Evolutionary conservation across 768 basidiomycete species (phyloP), one percentile per base, ranked within the genome.

Genomic region (Boletellus ananas): DNA sequence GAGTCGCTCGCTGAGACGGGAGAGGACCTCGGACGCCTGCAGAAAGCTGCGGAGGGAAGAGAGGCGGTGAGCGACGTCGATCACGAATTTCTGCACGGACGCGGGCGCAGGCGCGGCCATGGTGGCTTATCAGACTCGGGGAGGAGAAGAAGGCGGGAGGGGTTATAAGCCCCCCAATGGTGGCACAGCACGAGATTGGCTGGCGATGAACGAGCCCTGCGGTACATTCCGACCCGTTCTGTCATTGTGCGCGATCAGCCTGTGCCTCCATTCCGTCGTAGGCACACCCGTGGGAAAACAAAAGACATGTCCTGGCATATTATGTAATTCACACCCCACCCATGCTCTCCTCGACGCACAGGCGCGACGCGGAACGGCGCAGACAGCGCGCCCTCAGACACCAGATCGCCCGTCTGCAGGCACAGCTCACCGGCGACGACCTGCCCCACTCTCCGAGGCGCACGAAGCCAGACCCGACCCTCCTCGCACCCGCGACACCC

Each of bases 331-430:
- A 66, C 51, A 58, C 53, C 62, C 54, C 65, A 58, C 55, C 56
- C 29, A 86, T 87, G 85, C 74, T 84, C 39, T 84, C 85, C 0
- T 72, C 76, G 17, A 71, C 75, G 2, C 70, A 68, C 51, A 73
- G 77, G 55, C 54, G 52, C 2, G 57, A 70, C 35, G 65, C 69
- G 10, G 74, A 76, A 23, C 62, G 62, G 38, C 66, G 60, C 25
- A 73, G 61, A 45, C 79, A 83, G 48, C 73, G 71, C 36, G 75
- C 79, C 34, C 65, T 89, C 12, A 70, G 73, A 36, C 68, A 64
- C 14, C 74, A 87, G 54, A 88, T 89, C 42, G 74, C 76, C 0
- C 55, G 56, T 0, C 67, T 89, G 21, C 76, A 87, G 51, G 71
- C 79, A 0, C 78, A 85, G 62, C 74, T 87, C 17, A 57, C 59